phyloP scores from a whole-genome alignment of 441 rosid genomes.

The Adansonia madagascariensis region DNA sequence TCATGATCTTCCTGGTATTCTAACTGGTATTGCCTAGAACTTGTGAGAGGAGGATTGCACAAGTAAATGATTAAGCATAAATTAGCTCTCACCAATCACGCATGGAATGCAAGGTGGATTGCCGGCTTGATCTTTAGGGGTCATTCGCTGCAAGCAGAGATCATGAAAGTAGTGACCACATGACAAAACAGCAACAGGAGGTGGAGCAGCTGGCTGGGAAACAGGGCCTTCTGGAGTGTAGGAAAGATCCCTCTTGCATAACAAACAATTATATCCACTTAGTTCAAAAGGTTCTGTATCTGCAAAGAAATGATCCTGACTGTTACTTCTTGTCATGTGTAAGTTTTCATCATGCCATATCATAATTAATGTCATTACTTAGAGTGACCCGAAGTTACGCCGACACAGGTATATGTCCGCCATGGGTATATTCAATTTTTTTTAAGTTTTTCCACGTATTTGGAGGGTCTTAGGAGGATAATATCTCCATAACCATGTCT shows the following conservation, averaged over 20 bases:
- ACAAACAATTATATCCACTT: slow-evolving; percentile 38
- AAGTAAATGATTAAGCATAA: slow-evolving; percentile 7
- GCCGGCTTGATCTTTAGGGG: slow-evolving; percentile 38
- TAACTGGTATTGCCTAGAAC: slow-evolving; percentile 13
- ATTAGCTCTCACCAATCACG: slow-evolving; percentile 38
- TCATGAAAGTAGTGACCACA: slow-evolving; percentile 54
- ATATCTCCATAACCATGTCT: no score
- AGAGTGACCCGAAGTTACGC: neutral
- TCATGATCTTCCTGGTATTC: slow-evolving; percentile 5
- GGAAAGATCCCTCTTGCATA: slow-evolving; percentile 56
- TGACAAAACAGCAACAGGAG: slow-evolving; percentile 42
- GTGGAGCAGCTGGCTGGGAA: slow-evolving; percentile 28
- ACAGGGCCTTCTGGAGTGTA: slow-evolving; percentile 47
- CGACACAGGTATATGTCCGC: no score
- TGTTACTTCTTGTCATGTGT: neutral
- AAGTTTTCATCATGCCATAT: neutral
- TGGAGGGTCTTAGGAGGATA: no score
- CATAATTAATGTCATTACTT: neutral
- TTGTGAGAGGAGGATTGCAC: neutral
- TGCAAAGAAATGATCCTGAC: slow-evolving; percentile 22
- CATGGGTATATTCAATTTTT: no score
- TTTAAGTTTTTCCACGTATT: no score
- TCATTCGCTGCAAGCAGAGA: slow-evolving; percentile 46
- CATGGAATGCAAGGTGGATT: slow-evolving; percentile 57
- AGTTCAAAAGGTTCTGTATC: slow-evolving; percentile 29